Conservation (phyloP, 805 yeast species). For the Kodamaea laetipori region DNA sequence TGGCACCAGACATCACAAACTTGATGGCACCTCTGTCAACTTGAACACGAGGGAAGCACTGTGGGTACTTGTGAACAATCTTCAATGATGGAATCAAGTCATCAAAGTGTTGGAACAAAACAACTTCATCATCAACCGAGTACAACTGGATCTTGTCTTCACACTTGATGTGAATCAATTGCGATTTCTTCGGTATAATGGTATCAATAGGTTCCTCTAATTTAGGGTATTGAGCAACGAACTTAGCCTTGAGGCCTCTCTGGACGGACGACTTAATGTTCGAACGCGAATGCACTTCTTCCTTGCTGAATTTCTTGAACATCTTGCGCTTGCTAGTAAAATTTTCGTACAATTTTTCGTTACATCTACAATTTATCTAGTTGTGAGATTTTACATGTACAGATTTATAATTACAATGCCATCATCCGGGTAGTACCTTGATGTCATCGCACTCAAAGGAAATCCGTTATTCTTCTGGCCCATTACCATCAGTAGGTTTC, state of each 20-base stretch:
- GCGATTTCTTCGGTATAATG: slow-evolving; percentile 85
- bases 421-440: slow-evolving; percentile 40
- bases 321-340: slow-evolving; percentile 22
- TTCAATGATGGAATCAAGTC: slow-evolving; percentile 74
- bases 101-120: slow-evolving; percentile 80
- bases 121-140: slow-evolving; percentile 68
- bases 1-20: slow-evolving; percentile 93
- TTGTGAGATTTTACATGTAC: slow-evolving; percentile 33
- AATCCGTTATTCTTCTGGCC: slow-evolving; percentile 44
- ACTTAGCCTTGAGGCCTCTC: slow-evolving; percentile 75
- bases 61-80: slow-evolving; percentile 79
- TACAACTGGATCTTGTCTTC: slow-evolving; percentile 86
- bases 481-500: slow-evolving; percentile 25
- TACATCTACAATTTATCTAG: too few relatives aligned
- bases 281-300: slow-evolving; percentile 86
- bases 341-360: slow-evolving; percentile 2
- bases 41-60: slow-evolving; percentile 79
- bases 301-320: slow-evolving; percentile 72
- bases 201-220: slow-evolving; percentile 78
- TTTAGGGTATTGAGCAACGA: slow-evolving; percentile 72
- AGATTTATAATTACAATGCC: slow-evolving; percentile 50
- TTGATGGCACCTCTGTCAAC: slow-evolving; percentile 97
- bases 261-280: slow-evolving; percentile 94
- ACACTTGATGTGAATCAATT: slow-evolving; percentile 77
- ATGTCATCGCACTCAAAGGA: slow-evolving; percentile 50